Evolutionary conservation across 2,329 filamentous ascomycete species (phyloP).

Genomic region (Cladosporium cucumerinum): DNA sequence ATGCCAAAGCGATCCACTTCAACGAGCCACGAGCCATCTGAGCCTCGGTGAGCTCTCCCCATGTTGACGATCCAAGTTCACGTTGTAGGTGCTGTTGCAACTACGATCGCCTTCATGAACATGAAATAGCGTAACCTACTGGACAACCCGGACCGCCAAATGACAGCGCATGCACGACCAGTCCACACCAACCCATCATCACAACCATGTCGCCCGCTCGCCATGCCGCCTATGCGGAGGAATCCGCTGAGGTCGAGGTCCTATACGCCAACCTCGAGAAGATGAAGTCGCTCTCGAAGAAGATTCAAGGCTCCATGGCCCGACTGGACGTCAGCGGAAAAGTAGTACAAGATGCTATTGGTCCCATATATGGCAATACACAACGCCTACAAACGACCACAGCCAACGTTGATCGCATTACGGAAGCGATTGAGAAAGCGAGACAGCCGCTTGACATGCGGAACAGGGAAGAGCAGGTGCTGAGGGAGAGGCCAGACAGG

Average conservation of each 20-base stretch:
- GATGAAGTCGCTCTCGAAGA: conserved; percentile 88
- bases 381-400: conserved; percentile 83
- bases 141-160: neutral
- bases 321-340: conserved; percentile 84
- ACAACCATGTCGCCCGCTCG: conserved; percentile 36
- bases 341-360: conserved; percentile 86
- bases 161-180: neutral
- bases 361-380: conserved; percentile 89
- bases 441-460: conserved; percentile 90
- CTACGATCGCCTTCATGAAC: neutral
- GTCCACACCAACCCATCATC: neutral
- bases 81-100: neutral
- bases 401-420: conserved; percentile 81
- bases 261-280: conserved; percentile 75
- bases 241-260: conserved; percentile 66
- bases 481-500: conserved; percentile 72
- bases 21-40: neutral
- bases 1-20: neutral
- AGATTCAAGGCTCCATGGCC: conserved; percentile 83
- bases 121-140: neutral
- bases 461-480: conserved; percentile 85
- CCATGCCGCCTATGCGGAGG: conserved; percentile 60
- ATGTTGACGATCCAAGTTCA: neutral
- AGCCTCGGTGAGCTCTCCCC: neutral
- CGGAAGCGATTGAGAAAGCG: conserved; percentile 81